Base-by-base conservation (phyloP, 164 flowering plant genomes). In the Protea cynaroides region DNA sequence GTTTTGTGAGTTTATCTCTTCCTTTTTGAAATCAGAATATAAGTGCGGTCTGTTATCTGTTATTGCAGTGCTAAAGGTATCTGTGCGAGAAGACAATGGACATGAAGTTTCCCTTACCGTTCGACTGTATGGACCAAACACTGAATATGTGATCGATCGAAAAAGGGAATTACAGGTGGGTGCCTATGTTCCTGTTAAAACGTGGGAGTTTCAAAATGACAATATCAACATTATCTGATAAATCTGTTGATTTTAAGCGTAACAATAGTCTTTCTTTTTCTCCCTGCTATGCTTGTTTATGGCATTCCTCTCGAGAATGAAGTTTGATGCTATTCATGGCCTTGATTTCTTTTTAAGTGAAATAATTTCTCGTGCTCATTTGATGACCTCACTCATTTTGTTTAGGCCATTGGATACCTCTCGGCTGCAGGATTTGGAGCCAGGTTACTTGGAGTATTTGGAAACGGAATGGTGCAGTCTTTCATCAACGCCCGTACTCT, bases 391-490 rank as follows among this genome's bases (percentile, higher is more conserved):
- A 13, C 46, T 21, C 19, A 44, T 58, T 64, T 44, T 69, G 34
- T 76, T 65, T 78, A 95, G 99, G 90, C 99, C 38, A 86, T 92
- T 73, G 77, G 76, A 63, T 78, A 86, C 83, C 94, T 95, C 66
- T 92, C 99, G 14, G 92, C 90, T 76, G 99, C 97, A 63, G 99
- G 99, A 72, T 95, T 95, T 83, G 99, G 99, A 68, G 99, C 99
- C 57, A 81, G 86, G 74, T 82, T 92, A 81, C 87, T 89, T 63
- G 99, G 88, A 62, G 76, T 87, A 63, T 95, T 95, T 86, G 90
- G 82, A 71, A 95, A 95, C 82, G 99, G 99, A 72, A 95, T 89
- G 99, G 96, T 90, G 61, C 99, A 95, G 61, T 86, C 96, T 65
- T 95, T 91, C 72, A 89, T 95, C 40, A 54, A 87, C 82, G 99